phyloP scores from a whole-genome alignment of 202 grass and related monocot genomes.

The Carex sylvatica region DNA sequence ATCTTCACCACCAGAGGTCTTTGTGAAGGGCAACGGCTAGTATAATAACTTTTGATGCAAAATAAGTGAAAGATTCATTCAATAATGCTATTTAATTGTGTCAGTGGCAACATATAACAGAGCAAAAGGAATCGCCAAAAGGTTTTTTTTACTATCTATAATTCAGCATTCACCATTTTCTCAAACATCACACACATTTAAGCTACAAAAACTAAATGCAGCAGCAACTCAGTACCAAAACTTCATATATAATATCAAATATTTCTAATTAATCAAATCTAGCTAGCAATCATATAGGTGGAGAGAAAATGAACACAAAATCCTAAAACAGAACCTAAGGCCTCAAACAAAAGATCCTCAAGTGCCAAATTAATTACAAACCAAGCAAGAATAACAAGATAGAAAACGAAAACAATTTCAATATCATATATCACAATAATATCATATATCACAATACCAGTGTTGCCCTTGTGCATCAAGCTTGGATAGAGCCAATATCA shows the following conservation, averaged over 20 bases:
- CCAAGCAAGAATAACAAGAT: not conserved
- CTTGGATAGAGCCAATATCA: conserved; percentile 38
- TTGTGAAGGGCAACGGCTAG: not conserved
- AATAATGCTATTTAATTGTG: not conserved
- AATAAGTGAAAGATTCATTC: not conserved
- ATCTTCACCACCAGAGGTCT: not conserved
- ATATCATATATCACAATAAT: not conserved
- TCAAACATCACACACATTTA: not conserved
- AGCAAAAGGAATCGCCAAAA: not conserved
- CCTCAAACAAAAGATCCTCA: conserved; percentile 7
- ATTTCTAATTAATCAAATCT: not conserved
- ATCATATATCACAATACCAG: not conserved
- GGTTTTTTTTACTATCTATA: not conserved
- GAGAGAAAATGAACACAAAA: not conserved
- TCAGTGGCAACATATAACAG: not conserved
- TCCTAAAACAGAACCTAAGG: not conserved
- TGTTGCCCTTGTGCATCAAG: conserved; percentile 11
- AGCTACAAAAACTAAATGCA: too few relatives aligned
- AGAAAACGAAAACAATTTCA: not conserved
- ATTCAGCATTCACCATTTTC: too few relatives aligned
- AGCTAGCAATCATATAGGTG: not conserved
- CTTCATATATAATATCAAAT: not conserved
- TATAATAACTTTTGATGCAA: not conserved
- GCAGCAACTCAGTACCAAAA: too few relatives aligned
- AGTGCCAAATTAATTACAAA: not conserved